Evolutionary conservation across 495 filamentous ascomycete species (phyloP).

Genomic region (Neurospora sp.): DNA sequence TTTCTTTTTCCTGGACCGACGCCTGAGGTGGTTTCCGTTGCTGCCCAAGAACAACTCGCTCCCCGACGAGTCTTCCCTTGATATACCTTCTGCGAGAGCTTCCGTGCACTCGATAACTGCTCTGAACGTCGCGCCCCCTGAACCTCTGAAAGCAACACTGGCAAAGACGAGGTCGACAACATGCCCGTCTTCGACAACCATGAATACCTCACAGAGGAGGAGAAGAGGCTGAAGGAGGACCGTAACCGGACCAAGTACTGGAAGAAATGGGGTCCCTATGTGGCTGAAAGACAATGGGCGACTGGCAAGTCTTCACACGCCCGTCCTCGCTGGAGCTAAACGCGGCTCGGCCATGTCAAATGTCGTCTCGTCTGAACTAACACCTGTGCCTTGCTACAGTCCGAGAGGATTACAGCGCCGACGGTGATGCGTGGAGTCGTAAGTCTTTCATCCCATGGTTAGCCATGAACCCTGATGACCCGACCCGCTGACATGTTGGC

Average conservation of each 20-base stretch:
- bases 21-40: not conserved
- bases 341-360: constrained; percentile 3
- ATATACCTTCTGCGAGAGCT: not conserved
- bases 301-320: constrained; percentile 48
- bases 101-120: not conserved
- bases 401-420: constrained; percentile 76
- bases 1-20: not conserved
- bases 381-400: constrained; percentile 42
- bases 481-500: constrained; percentile 3
- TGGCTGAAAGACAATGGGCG: constrained; percentile 77
- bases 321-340: not conserved
- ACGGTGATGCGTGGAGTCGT: constrained; percentile 96
- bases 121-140: not conserved
- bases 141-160: not conserved
- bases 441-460: constrained; percentile 28
- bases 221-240: constrained; percentile 81
- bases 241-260: constrained; percentile 71
- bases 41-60: not conserved
- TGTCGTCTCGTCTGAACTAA: constrained; percentile 1
- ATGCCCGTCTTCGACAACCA: constrained; percentile 87
- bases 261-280: constrained; percentile 89
- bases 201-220: constrained; percentile 76
- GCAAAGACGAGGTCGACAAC: not conserved
- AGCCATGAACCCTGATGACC: not conserved
- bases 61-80: not conserved